phyloP scores from a whole-genome alignment of 805 yeast genomes.

The Wickerhamiella spandovensis region DNA sequence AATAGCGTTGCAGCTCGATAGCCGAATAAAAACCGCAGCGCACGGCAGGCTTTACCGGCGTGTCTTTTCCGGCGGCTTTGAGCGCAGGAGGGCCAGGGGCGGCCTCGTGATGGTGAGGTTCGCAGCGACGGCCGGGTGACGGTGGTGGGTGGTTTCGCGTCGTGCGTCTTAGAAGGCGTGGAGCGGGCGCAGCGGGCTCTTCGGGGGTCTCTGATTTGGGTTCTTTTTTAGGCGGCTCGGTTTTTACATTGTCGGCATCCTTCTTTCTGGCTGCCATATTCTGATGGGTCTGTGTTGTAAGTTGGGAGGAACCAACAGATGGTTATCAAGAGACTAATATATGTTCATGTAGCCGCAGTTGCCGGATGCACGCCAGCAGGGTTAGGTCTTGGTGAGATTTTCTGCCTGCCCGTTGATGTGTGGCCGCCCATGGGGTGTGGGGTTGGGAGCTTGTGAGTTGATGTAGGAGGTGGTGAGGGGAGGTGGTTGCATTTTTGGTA shows the following conservation, averaged over 20 bases:
- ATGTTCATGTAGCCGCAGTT: neutral
- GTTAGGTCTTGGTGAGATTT: too few species aligned
- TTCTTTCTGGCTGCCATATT: neutral
- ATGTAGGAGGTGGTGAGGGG: too few species aligned
- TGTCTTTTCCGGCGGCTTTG: neutral
- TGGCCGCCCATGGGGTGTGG: too few species aligned
- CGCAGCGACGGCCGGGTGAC: slow-evolving; percentile 21
- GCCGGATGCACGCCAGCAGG: neutral
- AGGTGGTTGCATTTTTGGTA: too few species aligned
- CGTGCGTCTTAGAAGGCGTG: neutral
- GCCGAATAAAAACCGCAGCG: slow-evolving; percentile 10
- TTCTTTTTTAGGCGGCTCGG: neutral
- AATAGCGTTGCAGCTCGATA: slow-evolving; percentile 2
- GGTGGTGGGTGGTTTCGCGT: slow-evolving; percentile 1
- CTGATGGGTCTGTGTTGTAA: neutral
- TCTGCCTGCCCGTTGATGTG: too few species aligned
- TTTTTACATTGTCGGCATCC: neutral
- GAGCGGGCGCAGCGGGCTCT: neutral
- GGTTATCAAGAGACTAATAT: neutral
- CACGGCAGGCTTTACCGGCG: neutral
- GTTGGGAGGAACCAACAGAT: neutral
- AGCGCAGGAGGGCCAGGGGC: slow-evolving; percentile 4
- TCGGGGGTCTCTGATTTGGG: neutral
- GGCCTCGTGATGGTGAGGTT: slow-evolving; percentile 8
- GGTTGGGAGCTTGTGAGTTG: too few species aligned